These are phyloP conservation scores for Tremellales sp. DNA, from an alignment of 1,284 basidiomycete species.

Conservation along the genomic window DNA sequence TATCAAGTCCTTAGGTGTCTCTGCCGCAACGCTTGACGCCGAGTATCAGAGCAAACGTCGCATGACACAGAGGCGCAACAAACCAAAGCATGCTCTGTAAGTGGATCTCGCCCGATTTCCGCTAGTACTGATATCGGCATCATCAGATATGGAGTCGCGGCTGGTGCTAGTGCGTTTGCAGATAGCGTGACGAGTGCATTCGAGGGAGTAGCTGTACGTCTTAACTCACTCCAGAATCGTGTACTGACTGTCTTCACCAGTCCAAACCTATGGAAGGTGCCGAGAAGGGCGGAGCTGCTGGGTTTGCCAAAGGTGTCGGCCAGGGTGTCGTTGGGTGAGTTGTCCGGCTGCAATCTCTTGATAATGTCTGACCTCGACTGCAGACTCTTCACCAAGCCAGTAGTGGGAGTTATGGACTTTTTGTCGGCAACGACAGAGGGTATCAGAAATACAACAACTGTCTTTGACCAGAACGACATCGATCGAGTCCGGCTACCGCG, in stretches of 20 bases:
- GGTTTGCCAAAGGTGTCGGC: conserved; percentile 97
- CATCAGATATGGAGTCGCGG: conserved; percentile 80
- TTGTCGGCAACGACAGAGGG: conserved; percentile 96
- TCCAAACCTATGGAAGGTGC: conserved; percentile 96
- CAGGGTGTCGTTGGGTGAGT: conserved; percentile 87
- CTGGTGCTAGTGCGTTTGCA: conserved; percentile 90
- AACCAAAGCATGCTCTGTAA: conserved; percentile 91
- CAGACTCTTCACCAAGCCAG: conserved; percentile 78
- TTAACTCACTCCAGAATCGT: not conserved
- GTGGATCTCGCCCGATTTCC: conserved; percentile 24
- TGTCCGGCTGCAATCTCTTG: conserved; percentile 2
- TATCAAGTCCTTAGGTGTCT: too few species aligned
- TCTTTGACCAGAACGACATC: conserved; percentile 88
- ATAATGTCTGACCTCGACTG: conserved; percentile 5
- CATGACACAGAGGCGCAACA: conserved; percentile 86
- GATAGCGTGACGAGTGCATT: conserved; percentile 92
- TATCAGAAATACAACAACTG: conserved; percentile 96
- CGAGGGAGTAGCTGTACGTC: conserved; percentile 83
- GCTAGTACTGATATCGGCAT: not conserved
- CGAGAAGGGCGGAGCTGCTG: conserved; percentile 86
- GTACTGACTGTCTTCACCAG: conserved; percentile 43
- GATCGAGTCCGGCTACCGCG: conserved; percentile 88
- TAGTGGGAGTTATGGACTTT: conserved; percentile 93
- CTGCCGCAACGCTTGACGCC: conserved; percentile 91
- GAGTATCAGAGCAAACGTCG: conserved; percentile 90